Evolutionary conservation across 2,329 filamentous ascomycete species (phyloP), one percentile per base, ranked within the genome.

Genomic region (Exophiala bonariae): DNA sequence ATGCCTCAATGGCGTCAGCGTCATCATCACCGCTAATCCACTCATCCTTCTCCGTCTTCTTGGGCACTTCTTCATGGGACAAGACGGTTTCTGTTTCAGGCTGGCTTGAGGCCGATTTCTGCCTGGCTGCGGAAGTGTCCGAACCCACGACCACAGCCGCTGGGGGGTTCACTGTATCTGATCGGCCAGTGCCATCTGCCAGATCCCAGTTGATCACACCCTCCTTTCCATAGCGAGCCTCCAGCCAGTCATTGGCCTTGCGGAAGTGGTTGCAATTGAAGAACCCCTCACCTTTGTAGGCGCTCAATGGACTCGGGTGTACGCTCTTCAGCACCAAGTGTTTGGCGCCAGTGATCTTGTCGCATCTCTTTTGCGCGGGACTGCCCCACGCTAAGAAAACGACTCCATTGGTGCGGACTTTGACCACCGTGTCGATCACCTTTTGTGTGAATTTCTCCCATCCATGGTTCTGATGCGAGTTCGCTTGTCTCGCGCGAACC

Each of bases 321-420:
- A 91, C 90, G 61, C 84, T 87, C 69, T 86, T 84, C 56, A 99
- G 74, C 30, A 99, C 88, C 36, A 89, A 77, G 71, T 99, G 92
- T 60, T 79, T 84, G 13, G 40, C 51, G 55, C 80, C 76, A 41
- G 69, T 74, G 42, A 97, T 77, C 58, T 83, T 86, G 33, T 78
- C 71, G 17, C 95, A 88, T 46, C 91, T 76, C 71, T 89, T 87
- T 46, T 84, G 86, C 0, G 93, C 93, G 1, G 89, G 88, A 4
- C 76, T 83, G 13, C 93, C 93, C 93, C 93, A 99, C 1, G 92
- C 92, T 67, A 99, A 73, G 64, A 96, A 99, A 3, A 96, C 93
- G 1, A 99, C 92, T 2, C 93, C 93, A 20, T 78, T 76, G 0
- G 80, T 83, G 35, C 90, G 80, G 58, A 86, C 83, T 63, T 85